A percentile compares a stretch with the other conserved stretches of the same genome.
Evolutionary conservation across 2,329 filamentous ascomycete species (phyloP).

Genomic region (Pseudogymnoascus sp.): DNA sequence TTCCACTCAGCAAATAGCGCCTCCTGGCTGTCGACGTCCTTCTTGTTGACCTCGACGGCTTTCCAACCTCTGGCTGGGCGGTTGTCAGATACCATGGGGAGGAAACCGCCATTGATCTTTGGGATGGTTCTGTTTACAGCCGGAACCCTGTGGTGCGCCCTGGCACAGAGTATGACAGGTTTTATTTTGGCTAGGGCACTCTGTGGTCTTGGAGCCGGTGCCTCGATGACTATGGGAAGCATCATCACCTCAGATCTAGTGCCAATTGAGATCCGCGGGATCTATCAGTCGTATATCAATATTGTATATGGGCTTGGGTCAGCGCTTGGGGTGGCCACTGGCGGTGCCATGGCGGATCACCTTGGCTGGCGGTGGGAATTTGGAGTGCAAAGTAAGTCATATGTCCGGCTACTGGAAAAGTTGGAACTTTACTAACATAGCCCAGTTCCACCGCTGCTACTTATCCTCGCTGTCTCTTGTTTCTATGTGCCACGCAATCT

Average conservation of each 20-base stretch:
- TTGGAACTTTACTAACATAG: not conserved
- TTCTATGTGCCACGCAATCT: slow-evolving; percentile 44
- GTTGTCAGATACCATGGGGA: slow-evolving; percentile 63
- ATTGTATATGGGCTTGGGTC: slow-evolving; percentile 51
- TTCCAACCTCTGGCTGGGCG: slow-evolving; percentile 69
- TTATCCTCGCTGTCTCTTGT: slow-evolving; percentile 39
- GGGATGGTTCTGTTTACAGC: slow-evolving; percentile 53
- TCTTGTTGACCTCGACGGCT: slow-evolving; percentile 66
- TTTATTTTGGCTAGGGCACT: slow-evolving; percentile 63
- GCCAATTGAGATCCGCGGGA: slow-evolving; percentile 55
- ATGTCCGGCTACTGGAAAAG: not conserved
- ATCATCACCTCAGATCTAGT: slow-evolving; percentile 69
- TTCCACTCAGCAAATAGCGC: slow-evolving; percentile 70
- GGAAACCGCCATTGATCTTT: slow-evolving; percentile 57
- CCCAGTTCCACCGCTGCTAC: slow-evolving; percentile 39
- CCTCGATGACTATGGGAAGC: slow-evolving; percentile 57
- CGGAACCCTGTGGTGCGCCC: slow-evolving; percentile 60
- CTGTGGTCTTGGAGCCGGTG: slow-evolving; percentile 66
- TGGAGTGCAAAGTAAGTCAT: slow-evolving; percentile 39
- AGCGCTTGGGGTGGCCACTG: slow-evolving; percentile 57
- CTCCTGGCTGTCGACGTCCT: slow-evolving; percentile 74
- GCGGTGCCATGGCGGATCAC: slow-evolving; percentile 59
- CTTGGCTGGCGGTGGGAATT: slow-evolving; percentile 70
- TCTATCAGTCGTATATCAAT: slow-evolving; percentile 65
- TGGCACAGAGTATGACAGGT: slow-evolving; percentile 57